Evolutionary conservation across 352 stramenopile genomes (phyloP).

Genomic region (Lagenidium sp.): DNA sequence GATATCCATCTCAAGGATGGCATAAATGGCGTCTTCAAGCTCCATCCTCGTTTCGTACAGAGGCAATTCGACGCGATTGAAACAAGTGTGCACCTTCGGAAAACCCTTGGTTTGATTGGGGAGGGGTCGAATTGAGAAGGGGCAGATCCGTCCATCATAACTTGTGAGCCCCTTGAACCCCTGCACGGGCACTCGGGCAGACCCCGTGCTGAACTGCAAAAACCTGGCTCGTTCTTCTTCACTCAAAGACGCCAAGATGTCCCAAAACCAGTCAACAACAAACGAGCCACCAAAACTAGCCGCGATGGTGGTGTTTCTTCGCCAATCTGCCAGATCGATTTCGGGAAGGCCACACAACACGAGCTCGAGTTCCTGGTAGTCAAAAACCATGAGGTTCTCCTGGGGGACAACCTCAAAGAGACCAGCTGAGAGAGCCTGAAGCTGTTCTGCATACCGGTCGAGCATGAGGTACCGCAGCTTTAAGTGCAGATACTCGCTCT

Average conservation of each 20-base stretch:
- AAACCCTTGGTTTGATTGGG: conserved; percentile 52
- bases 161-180: conserved; percentile 77
- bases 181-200: conserved; percentile 77
- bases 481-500: conserved; percentile 90
- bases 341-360: conserved; percentile 73
- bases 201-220: conserved; percentile 82
- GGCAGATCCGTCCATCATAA: conserved; percentile 76
- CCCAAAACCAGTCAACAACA: conserved; percentile 73
- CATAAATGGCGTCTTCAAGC: conserved; percentile 91
- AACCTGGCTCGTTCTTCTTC: conserved; percentile 76
- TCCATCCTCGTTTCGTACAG: conserved; percentile 83
- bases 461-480: conserved; percentile 95
- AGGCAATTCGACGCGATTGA: conserved; percentile 76
- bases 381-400: conserved; percentile 94
- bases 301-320: conserved; percentile 55
- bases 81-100: conserved; percentile 76
- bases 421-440: conserved; percentile 82
- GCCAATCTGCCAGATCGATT: conserved; percentile 89
- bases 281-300: conserved; percentile 31
- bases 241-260: conserved; percentile 38
- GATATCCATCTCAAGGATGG: conserved; percentile 94
- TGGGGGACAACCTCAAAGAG: conserved; percentile 97
- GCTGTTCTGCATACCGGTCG: conserved; percentile 86
- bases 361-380: conserved; percentile 96
- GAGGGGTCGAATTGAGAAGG: conserved; percentile 55